phyloP scores from a whole-genome alignment of 768 basidiomycete species.

The Hericium erinaceus region DNA sequence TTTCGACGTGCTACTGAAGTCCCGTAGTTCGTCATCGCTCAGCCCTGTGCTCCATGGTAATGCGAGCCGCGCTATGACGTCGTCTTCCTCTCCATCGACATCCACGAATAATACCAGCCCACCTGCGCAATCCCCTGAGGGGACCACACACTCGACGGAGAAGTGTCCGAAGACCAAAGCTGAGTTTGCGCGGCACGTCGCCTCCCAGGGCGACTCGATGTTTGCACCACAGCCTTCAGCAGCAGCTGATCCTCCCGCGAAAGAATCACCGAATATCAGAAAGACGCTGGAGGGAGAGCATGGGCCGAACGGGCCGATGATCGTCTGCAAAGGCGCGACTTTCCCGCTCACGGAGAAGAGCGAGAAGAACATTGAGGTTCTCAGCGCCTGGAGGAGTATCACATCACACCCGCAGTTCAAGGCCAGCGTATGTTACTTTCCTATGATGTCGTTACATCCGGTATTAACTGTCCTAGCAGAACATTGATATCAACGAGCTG shows the following conservation, averaged over 20 bases:
- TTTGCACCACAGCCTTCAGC: constrained; percentile 30
- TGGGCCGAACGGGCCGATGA: constrained; percentile 42
- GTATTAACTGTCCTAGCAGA: constrained; percentile 28
- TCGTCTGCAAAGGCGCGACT: constrained; percentile 57
- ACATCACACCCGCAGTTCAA: constrained; percentile 68
- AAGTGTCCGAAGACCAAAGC: constrained; percentile 48
- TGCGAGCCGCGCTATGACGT: constrained; percentile 7
- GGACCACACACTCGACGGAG: constrained; percentile 9
- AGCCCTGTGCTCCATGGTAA: constrained; percentile 48
- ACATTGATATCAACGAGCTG: constrained; percentile 69
- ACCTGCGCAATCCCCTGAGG: constrained; percentile 12
- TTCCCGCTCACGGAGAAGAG: constrained; percentile 63
- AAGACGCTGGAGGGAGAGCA: constrained; percentile 36
- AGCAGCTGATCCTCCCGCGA: constrained; percentile 2
- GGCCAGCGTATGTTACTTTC: constrained; percentile 31
- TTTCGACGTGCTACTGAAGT: constrained; percentile 11
- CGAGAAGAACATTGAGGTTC: constrained; percentile 67
- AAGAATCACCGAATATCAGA: constrained; percentile 5
- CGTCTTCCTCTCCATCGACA: constrained; percentile 13
- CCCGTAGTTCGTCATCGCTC: constrained; percentile 22
- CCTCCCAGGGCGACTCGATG: constrained; percentile 46
- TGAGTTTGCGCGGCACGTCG: constrained; percentile 43
- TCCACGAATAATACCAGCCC: constrained; percentile 13
- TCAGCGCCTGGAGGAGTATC: constrained; percentile 73
- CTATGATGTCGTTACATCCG: neutral